A percentile compares a stretch with the other conserved stretches of the same genome.
Evolutionary conservation across 352 stramenopile genomes (phyloP).

Genomic region (Lagenidium sp.): DNA sequence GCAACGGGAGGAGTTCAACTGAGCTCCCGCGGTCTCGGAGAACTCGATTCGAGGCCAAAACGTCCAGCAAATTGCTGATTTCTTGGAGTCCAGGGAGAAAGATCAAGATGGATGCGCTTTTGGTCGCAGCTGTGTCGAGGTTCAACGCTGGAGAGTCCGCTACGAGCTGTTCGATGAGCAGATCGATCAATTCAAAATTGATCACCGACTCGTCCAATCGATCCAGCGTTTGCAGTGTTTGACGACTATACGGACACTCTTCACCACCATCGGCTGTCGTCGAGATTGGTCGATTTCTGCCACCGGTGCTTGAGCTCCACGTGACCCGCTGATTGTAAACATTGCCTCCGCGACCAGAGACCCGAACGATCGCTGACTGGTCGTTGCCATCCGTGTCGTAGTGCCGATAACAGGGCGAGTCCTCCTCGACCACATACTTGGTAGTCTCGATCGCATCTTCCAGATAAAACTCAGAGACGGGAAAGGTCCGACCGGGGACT

Average conservation of each 20-base stretch:
- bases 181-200: slow-evolving; percentile 92
- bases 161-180: slow-evolving; percentile 79
- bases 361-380: slow-evolving; percentile 45
- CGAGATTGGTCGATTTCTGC: background rate
- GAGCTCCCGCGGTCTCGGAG: slow-evolving; percentile 28
- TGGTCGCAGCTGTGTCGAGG: slow-evolving; percentile 1
- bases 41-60: slow-evolving; percentile 48
- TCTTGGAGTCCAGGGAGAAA: slow-evolving; percentile 95
- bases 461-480: slow-evolving; percentile 94
- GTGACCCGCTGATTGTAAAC: slow-evolving; percentile 55
- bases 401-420: slow-evolving; percentile 34
- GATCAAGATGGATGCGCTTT: slow-evolving; percentile 88
- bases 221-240: slow-evolving; percentile 76
- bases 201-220: slow-evolving; percentile 88
- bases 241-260: slow-evolving; percentile 69
- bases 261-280: slow-evolving; percentile 18
- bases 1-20: slow-evolving; percentile 85
- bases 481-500: slow-evolving; percentile 93
- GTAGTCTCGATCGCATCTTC: slow-evolving; percentile 91
- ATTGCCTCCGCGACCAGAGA: slow-evolving; percentile 51
- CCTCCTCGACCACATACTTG: slow-evolving; percentile 77
- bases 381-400: slow-evolving; percentile 3
- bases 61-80: slow-evolving; percentile 83
- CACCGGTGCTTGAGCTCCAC: slow-evolving; percentile 21
- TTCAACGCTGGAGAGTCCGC: slow-evolving; percentile 35